Percentiles rank a stretch among this genome's conserved stretches.
Conservation (phyloP, 2,329 filamentous ascomycete species). For the Sordariomycetes sp. region DNA sequence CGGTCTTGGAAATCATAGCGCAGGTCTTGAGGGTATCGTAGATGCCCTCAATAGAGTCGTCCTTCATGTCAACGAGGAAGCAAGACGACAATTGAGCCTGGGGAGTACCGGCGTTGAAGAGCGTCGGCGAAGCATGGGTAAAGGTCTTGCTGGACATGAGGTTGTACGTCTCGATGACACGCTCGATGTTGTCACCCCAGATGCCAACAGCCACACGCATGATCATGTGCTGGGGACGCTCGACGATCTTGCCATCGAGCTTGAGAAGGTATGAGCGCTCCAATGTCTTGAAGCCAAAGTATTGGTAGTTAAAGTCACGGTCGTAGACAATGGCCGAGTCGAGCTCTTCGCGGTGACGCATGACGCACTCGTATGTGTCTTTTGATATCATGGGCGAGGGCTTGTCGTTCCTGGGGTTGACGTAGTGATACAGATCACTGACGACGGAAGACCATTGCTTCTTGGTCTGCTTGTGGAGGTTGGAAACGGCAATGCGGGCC, state of each 20-base stretch:
- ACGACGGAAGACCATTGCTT: conserved; percentile 98
- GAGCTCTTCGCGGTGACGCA: conserved; percentile 92
- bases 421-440: conserved; percentile 86
- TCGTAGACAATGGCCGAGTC: conserved; percentile 99
- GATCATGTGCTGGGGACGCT: conserved; percentile 98
- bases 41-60: conserved; percentile 98
- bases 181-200: conserved; percentile 90
- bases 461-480: conserved; percentile 99
- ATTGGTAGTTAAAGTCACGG: conserved; percentile 99
- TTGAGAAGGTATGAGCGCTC: conserved; percentile 96
- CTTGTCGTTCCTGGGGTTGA: conserved; percentile 85
- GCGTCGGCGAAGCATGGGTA: conserved; percentile 93
- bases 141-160: conserved; percentile 99
- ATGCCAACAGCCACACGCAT: conserved; percentile 98
- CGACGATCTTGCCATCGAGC: conserved; percentile 90
- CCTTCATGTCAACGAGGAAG: conserved; percentile 99
- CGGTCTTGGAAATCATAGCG: conserved; percentile 99
- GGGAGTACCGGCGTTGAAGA: conserved; percentile 96
- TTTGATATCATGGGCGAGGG: conserved; percentile 91
- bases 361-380: conserved; percentile 82
- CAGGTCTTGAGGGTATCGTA: conserved; percentile 99
- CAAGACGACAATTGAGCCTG: conserved; percentile 93
- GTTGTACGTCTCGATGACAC: conserved; percentile 95
- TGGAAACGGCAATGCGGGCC: conserved; percentile 96
- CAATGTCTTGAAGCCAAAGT: conserved; percentile 98